A percentile compares a stretch with the other conserved stretches of the same genome.
Conservation (phyloP, 306 rosid species). For the Malus fusca region DNA sequence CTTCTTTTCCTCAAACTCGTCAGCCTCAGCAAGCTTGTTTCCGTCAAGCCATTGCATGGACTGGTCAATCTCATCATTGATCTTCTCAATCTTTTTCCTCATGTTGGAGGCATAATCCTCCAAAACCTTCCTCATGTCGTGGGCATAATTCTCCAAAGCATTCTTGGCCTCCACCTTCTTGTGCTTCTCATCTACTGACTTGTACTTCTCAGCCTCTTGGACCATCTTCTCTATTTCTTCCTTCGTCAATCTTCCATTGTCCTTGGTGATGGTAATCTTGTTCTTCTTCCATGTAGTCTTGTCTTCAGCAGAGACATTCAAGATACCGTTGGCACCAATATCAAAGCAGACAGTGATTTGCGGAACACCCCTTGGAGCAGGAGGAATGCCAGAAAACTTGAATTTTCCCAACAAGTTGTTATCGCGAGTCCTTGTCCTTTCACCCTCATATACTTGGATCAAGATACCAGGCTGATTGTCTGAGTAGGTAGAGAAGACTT, state of each 20-base stretch:
- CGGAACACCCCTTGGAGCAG: too few species aligned
- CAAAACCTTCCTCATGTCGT: constrained; percentile 51
- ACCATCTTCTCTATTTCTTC: constrained; percentile 82
- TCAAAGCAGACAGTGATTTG: too few species aligned
- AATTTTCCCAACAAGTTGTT: too few species aligned
- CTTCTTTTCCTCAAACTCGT: constrained; percentile 72
- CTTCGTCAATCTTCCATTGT: constrained; percentile 64
- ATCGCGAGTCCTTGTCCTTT: too few species aligned
- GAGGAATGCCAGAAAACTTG: too few species aligned
- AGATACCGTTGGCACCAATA: too few species aligned
- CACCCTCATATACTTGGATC: too few species aligned
- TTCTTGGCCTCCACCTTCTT: constrained; percentile 68
- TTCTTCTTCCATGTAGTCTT: too few species aligned
- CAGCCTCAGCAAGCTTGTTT: constrained; percentile 60
- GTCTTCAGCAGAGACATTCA: too few species aligned
- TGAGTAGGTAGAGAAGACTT: too few species aligned
- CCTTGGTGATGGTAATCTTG: constrained; percentile 72
- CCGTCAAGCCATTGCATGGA: constrained; percentile 66
- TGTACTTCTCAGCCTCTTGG: constrained; percentile 76
- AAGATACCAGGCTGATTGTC: too few species aligned
- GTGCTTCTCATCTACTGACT: constrained; percentile 71
- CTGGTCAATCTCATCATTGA: constrained; percentile 53
- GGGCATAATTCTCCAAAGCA: constrained; percentile 63
- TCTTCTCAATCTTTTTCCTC: constrained; percentile 34
- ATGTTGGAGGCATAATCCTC: constrained; percentile 62